Evolutionary conservation across 192 early-diverging fungal genomes (phyloP).

Genomic region (Coemansia erecta): DNA sequence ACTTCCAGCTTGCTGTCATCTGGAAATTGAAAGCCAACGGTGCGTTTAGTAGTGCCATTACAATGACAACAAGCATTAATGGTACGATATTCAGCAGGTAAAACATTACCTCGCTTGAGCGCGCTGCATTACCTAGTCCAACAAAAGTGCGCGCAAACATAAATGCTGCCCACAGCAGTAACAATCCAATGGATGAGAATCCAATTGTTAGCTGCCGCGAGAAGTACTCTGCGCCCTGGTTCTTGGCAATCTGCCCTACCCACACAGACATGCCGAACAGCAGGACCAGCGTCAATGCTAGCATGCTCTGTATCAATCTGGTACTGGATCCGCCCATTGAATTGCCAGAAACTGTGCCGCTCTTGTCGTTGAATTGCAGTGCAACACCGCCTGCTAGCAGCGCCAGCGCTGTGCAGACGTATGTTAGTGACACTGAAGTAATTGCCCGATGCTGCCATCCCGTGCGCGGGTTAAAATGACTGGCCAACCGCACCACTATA

Average conservation of each 20-base stretch:
- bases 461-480: not conserved
- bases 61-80: conserved; percentile 17
- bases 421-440: not conserved
- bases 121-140: conserved; percentile 5
- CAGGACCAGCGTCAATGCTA: not conserved
- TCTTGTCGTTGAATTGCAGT: not conserved
- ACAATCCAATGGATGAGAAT: conserved; percentile 1
- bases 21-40: conserved; percentile 41
- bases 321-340: not conserved
- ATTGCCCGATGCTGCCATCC: not conserved
- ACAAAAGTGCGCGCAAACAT: conserved; percentile 33
- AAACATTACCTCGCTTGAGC: conserved; percentile 21
- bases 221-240: not conserved
- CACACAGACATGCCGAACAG: not conserved
- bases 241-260: not conserved
- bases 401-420: not conserved
- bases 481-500: not conserved
- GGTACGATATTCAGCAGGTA: conserved; percentile 17
- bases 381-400: not conserved
- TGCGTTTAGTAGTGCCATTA: conserved; percentile 10
- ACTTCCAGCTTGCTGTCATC: conserved; percentile 22
- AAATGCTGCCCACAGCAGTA: conserved; percentile 27
- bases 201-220: not conserved
- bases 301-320: not conserved
- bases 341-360: not conserved